These are phyloP conservation scores for Saprolegnia diclina DNA, from an alignment of 352 stramenopile species.

Conservation along the genomic window DNA sequence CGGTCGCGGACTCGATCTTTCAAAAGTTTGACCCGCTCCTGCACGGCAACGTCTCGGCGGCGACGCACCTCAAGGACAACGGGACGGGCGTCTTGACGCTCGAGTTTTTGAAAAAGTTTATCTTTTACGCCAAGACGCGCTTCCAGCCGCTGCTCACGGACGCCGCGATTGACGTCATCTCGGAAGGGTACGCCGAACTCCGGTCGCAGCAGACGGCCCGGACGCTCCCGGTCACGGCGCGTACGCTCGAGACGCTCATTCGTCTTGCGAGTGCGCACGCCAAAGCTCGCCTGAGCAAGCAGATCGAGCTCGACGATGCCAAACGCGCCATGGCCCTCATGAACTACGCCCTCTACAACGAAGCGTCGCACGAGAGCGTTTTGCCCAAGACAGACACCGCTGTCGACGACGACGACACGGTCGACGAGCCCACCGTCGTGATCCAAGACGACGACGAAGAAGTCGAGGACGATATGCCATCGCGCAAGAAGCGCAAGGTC, in stretches of 20 bases:
- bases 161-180: conserved; percentile 90
- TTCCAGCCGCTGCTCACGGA: conserved; percentile 83
- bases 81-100: conserved; percentile 81
- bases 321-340: conserved; percentile 94
- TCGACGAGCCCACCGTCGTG: neutral
- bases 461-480: conserved; percentile 25
- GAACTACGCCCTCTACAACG: conserved; percentile 98
- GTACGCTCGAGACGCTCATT: conserved; percentile 99
- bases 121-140: conserved; percentile 98
- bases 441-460: conserved; percentile 7
- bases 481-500: conserved; percentile 56
- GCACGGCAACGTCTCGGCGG: conserved; percentile 42
- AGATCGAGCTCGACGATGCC: conserved; percentile 76
- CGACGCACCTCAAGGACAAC: conserved; percentile 9
- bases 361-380: conserved; percentile 47
- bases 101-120: conserved; percentile 99
- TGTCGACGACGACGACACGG: neutral
- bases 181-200: conserved; percentile 96
- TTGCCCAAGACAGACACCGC: conserved; percentile 8
- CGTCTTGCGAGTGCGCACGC: conserved; percentile 96
- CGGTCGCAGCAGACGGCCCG: conserved; percentile 91
- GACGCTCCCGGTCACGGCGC: conserved; percentile 95
- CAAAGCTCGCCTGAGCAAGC: conserved; percentile 91
- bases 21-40: conserved; percentile 88
- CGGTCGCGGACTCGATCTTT: conserved; percentile 54